Evolutionary conservation across 257 asterid species (phyloP), one percentile per base, ranked within the genome.

Genomic region (Nicotiana sylvestris): DNA sequence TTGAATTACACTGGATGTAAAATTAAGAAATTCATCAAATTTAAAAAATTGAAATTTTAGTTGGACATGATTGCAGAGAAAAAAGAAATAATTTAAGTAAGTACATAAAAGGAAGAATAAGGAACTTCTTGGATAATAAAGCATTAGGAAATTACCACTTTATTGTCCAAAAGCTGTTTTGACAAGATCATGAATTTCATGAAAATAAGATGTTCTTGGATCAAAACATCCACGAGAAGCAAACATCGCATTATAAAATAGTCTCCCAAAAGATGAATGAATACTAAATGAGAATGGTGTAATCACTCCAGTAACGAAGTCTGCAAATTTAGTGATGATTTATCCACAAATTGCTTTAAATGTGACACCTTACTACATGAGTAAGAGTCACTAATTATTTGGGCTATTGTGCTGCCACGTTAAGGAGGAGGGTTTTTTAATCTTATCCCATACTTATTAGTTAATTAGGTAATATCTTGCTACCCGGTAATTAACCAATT

Each of bases 11-110:
- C n/a, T 70, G 4, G 13, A 70, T 39, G 33, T 70, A n/a, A 70
- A 70, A 70, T n/a, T 39, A 70, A 70, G 55, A 70, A n/a, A 39
- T 39, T n/a, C 78, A 70, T 58, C 78, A 70, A 70, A 70, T 70
- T n/a, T 39, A 70, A 70, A 58, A 70, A n/a, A 70, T 11, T 70
- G 78, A 70, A n/a, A 70, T 27, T 39, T 39, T 70, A n/a, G 55
- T 70, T 69, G 18, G n/a, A n/a, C 33, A 0, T 70, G 57, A 69
- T 69, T 62, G 16, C 10, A 6, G 10, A 70, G n/a, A 21, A 21
- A 69, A 17, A 70, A 70, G 11, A 70, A 70, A 70, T 39, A 70
- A 39, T 10, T 32, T 39, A 70, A 69, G 33, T n/a, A 21, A 70
- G 56, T 30, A 37, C n/a, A 39, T 9, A 39, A 70, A 70, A n/a